Percentiles rank a stretch among this genome's conserved stretches.
phyloP scores from a whole-genome alignment of 2,329 filamentous ascomycete species.

The Hymenoscyphus fructigenus region DNA sequence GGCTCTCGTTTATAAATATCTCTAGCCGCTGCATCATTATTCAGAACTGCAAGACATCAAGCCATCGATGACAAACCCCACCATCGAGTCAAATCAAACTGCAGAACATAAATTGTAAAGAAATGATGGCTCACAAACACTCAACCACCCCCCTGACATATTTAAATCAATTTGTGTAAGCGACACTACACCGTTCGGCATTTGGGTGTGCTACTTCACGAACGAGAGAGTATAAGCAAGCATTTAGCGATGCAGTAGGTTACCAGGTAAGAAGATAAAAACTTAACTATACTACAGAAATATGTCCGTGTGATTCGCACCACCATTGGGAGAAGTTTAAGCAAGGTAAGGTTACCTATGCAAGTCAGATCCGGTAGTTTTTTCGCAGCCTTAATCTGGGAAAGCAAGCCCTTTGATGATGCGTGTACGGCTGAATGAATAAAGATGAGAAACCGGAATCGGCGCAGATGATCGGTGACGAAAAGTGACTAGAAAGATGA shows the following conservation, averaged over 20 bases:
- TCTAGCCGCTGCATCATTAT: not conserved
- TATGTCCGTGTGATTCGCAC: not conserved
- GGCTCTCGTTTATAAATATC: not conserved
- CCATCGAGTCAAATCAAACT: not conserved
- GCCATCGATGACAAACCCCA: not conserved
- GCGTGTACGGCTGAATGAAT: not conserved
- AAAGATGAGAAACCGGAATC: not conserved
- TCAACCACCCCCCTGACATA: not conserved
- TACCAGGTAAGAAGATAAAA: not conserved
- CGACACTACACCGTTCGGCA: not conserved
- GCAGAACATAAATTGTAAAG: not conserved
- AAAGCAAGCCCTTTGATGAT: not conserved
- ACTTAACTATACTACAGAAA: not conserved
- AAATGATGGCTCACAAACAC: not conserved
- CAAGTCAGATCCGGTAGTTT: not conserved
- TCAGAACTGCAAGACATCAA: conserved; percentile 1
- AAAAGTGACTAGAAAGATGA: not conserved
- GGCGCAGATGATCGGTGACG: not conserved
- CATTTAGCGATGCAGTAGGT: not conserved
- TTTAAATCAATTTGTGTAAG: not conserved
- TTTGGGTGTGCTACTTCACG: not conserved
- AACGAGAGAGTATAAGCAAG: not conserved
- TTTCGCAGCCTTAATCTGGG: not conserved
- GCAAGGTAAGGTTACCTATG: not conserved
- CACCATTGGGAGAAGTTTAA: not conserved